A percentile compares a stretch with the other conserved stretches of the same genome.
Evolutionary conservation across 805 yeast species (phyloP).

Genomic region (Yamadazyma insecticola): DNA sequence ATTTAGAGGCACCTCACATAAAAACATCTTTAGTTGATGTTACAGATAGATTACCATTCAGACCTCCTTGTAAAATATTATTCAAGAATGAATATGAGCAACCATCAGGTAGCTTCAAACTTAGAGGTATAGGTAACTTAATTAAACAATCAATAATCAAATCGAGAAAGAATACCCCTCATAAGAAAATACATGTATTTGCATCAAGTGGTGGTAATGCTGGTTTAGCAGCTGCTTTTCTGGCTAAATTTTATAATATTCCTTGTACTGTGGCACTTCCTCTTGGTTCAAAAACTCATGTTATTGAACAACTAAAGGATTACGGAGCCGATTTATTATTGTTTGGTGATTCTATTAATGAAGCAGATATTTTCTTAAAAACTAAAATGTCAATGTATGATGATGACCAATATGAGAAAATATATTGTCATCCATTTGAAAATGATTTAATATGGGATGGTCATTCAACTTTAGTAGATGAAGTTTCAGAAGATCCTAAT

Average conservation of each 20-base stretch:
- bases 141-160: constrained; percentile 27
- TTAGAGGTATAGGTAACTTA: constrained; percentile 51
- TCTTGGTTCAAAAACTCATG: constrained; percentile 14
- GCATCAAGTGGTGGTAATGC: constrained; percentile 36
- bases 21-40: constrained; percentile 39
- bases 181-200: constrained; percentile 15
- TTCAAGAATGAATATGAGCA: constrained; percentile 52
- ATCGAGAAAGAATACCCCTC: constrained; percentile 20
- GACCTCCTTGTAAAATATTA: constrained; percentile 38
- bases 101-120: constrained; percentile 56
- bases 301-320: constrained; percentile 14
- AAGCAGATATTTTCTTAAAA: constrained; percentile 24
- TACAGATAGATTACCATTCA: constrained; percentile 23
- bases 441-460: constrained; percentile 29
- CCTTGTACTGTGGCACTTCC: constrained; percentile 32
- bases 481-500: constrained; percentile 10
- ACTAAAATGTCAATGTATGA: constrained; percentile 10
- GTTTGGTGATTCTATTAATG: constrained; percentile 28
- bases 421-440: constrained; percentile 33
- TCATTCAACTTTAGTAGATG: constrained; percentile 24
- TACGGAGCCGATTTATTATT: constrained; percentile 21
- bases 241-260: constrained; percentile 15
- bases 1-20: constrained; percentile 11
- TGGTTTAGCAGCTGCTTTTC: constrained; percentile 32
- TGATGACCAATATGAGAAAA: constrained; percentile 12